Base-by-base conservation (phyloP, 2,329 filamentous ascomycete genomes). In the Elsinoe fawcettii region DNA sequence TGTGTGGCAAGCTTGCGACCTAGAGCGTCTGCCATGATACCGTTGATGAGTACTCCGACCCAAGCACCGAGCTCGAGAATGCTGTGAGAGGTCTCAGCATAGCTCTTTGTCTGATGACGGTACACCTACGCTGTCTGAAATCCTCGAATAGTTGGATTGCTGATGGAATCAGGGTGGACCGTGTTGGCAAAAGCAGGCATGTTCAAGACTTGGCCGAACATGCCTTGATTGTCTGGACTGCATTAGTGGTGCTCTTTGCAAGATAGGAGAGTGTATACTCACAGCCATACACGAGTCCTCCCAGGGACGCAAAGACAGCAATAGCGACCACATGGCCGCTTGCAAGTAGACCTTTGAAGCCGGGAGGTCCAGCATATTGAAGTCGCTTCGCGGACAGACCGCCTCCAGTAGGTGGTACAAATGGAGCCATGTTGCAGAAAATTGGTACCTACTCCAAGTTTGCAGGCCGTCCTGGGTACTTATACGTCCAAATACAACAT, bases 21-120 rank as follows among this genome's bases (percentile, higher is more conserved):
- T 51, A 84, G 68, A 2, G 78, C 75, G 66, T 90, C 87, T 16
- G 86, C 86, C n/a, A 90, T 69, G 65, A 86, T 86, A 1, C 86
- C 84, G 2, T 82, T 86, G 39, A 86, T 75, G 2, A 91, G 70
- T 0, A 84, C 81, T 36, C 87, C 87, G n/a, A 88, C 66, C 86
- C 86, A 90, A 43, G 86, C 87, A 55, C 87, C 87, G 1, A 90
- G 79, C 66, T 90, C 86, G 23, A 90, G 80, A 61, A 89, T 88
- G 1, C 41, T 46, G 22, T 46, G 6, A 12, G 5, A 27, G 20
- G 2, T 12, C 20, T 46, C 20, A 46, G 20, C 11, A 46, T 25
- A 14, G 22, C 12, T 27, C 5, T 27, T 46, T 2, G 8, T 25
- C 5, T 25, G 1, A 25, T 25, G 5, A n/a, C 2, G n/a, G 4